Conservation (phyloP, 1,284 basidiomycete species). For the Trichosporon coremiiforme region DNA sequence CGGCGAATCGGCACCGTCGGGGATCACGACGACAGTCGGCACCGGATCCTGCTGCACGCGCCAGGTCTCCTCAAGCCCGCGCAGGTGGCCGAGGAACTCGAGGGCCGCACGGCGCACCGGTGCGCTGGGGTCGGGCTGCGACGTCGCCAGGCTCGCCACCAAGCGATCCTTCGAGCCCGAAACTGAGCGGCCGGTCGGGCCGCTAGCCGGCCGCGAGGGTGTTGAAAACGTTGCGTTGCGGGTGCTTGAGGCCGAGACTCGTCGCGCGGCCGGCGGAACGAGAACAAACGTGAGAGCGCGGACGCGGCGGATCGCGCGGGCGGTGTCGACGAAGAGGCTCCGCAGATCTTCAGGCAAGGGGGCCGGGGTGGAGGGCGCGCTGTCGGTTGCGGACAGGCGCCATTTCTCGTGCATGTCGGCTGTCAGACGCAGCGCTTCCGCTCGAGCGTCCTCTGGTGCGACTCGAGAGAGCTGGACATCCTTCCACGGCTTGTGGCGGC, state of each 20-base stretch:
- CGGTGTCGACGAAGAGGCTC: constrained; percentile 34
- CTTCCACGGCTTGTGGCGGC: constrained; percentile 45
- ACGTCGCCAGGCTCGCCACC: not conserved
- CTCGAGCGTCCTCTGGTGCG: constrained; percentile 36
- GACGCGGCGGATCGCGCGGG: constrained; percentile 43
- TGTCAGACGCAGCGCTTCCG: constrained; percentile 37
- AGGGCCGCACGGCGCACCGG: constrained; percentile 43
- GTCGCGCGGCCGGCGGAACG: constrained; percentile 21
- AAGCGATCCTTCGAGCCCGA: not conserved
- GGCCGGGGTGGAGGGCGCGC: constrained; percentile 26
- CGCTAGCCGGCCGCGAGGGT: constrained; percentile 41
- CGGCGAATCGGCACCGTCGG: constrained; percentile 15
- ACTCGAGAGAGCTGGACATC: constrained; percentile 46
- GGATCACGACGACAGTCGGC: constrained; percentile 26
- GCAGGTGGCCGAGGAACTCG: constrained; percentile 47
- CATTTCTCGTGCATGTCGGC: constrained; percentile 19
- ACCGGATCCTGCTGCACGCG: constrained; percentile 30
- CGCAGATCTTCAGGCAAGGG: constrained; percentile 25
- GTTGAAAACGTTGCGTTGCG: constrained; percentile 36
- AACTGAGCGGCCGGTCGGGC: constrained; percentile 13
- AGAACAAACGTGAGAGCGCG: constrained; percentile 40
- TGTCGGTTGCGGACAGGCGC: constrained; percentile 10
- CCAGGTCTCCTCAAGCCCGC: constrained; percentile 48
- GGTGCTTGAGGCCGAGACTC: constrained; percentile 20
- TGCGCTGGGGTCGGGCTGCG: constrained; percentile 21